A percentile compares a stretch with the other conserved stretches of the same genome.
Conservation (phyloP, 2,329 filamentous ascomycete species). For the Penicillium sp. region DNA sequence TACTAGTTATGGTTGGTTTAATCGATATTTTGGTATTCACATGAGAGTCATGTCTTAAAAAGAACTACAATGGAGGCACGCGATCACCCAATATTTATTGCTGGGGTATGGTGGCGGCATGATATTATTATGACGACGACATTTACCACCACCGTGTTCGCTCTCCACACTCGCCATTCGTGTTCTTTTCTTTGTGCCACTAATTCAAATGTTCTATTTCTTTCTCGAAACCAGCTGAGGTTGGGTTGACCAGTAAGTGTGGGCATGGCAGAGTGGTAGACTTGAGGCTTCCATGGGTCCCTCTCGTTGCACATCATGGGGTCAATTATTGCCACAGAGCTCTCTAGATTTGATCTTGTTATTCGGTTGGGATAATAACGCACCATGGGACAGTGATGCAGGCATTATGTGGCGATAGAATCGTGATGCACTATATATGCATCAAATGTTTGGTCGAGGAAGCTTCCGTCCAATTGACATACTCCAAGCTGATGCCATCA, state of each 20-base stretch:
- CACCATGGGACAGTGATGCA: not conserved
- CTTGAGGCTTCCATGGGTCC: constrained; percentile 3
- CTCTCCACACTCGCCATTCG: constrained; percentile 17
- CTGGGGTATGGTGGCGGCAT: constrained; percentile 25
- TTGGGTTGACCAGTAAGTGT: constrained; percentile 6
- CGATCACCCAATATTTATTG: constrained; percentile 15
- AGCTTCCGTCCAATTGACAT: constrained; percentile 27
- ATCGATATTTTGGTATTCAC: not conserved
- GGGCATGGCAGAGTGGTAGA: not conserved
- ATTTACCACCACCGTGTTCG: constrained; percentile 8
- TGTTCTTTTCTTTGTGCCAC: constrained; percentile 14
- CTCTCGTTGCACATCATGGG: constrained; percentile 1
- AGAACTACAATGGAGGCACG: not conserved
- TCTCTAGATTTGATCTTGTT: not conserved
- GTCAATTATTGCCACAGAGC: constrained; percentile 8
- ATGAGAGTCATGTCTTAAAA: not conserved
- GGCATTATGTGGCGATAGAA: not conserved
- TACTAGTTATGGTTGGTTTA: not conserved
- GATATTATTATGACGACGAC: constrained; percentile 33
- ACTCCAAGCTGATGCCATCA: not conserved
- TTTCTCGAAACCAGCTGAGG: constrained; percentile 6
- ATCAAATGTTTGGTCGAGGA: constrained; percentile 28
- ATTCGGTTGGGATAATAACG: not conserved
- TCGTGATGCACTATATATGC: constrained; percentile 35
- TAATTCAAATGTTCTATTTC: not conserved